Evolutionary conservation across 2,329 filamentous ascomycete species (phyloP), one percentile per base, ranked within the genome.

Genomic region (Apiospora arundinis): DNA sequence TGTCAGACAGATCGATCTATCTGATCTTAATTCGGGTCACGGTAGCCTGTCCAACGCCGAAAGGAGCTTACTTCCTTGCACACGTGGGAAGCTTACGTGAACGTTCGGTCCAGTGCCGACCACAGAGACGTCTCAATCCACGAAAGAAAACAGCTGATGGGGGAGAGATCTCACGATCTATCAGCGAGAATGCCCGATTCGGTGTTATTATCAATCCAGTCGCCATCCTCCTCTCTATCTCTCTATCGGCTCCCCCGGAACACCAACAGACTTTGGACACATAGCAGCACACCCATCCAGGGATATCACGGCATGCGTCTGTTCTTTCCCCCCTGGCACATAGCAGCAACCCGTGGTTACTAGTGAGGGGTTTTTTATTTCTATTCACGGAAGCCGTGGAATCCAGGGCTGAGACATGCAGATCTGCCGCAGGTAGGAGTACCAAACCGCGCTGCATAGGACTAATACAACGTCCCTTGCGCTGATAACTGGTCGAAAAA

Each of bases 381-480:
- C 52, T 60, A 60, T 63, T n/a, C 56, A 40, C 56, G 32, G 56
- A 63, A 63, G 56, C 21, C 9, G 56, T 63, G 56, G 9, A 63
- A 63, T 40, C 56, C 56, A 63, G 21, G 32, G 56, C 32, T 63
- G 56, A 63, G 56, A 63, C 56, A 63, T 63, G 56, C 56, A 63
- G 28, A 2, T 48, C 21, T 48, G 45, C 45, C 42, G 42, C 16
- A 45, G 21, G 45, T 8, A 48, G 21, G 45, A 6, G 21, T 48
- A 18, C 45, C 18, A 48, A 48, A 48, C 45, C 21, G 45, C 18
- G 45, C 45, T 48, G 56, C 56, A 63, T 14, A 14, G 8, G 21
- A 63, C 56, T 63, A 63, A 23, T 40, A 28, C 56, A 63, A 23
- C 32, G 28, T 63, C 21, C 56, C 56, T 63, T 40, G 32, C 18